Evolutionary conservation across 106 monocot genomes (phyloP).

Genomic region (Dendrobium huoshanense): DNA sequence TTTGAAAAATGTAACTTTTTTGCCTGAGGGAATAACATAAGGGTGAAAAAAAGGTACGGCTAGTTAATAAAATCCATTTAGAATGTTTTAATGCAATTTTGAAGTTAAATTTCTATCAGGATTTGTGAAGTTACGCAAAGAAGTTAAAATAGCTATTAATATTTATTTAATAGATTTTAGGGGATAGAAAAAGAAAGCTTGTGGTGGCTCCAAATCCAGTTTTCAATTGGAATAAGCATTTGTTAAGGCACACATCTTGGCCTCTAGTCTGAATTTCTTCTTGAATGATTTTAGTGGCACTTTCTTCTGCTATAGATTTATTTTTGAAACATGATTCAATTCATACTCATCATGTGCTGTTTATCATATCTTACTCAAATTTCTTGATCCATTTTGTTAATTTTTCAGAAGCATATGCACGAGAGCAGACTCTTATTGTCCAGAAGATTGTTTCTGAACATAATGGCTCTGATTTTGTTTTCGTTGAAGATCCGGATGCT

Average conservation of each 20-base stretch:
- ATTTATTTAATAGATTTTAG: slow-evolving; percentile 1
- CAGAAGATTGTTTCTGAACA: slow-evolving; percentile 81
- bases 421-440: slow-evolving; percentile 76
- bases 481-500: slow-evolving; percentile 77
- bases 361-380: neutral
- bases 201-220: neutral
- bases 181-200: neutral
- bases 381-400: neutral
- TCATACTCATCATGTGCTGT: neutral
- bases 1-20: neutral
- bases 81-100: no score
- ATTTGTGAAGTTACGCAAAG: neutral
- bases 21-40: neutral
- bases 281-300: neutral
- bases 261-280: neutral
- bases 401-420: slow-evolving; percentile 81
- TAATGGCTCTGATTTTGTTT: slow-evolving; percentile 85
- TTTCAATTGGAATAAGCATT: neutral
- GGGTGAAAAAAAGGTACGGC: neutral
- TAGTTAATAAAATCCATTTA: no score
- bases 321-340: neutral
- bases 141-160: neutral
- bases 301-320: neutral
- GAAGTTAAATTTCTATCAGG: no score
- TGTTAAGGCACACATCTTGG: neutral